These are phyloP conservation scores for Hamigera avellanea DNA, from an alignment of 495 filamentous ascomycete genomes.

Conservation along the genomic window DNA sequence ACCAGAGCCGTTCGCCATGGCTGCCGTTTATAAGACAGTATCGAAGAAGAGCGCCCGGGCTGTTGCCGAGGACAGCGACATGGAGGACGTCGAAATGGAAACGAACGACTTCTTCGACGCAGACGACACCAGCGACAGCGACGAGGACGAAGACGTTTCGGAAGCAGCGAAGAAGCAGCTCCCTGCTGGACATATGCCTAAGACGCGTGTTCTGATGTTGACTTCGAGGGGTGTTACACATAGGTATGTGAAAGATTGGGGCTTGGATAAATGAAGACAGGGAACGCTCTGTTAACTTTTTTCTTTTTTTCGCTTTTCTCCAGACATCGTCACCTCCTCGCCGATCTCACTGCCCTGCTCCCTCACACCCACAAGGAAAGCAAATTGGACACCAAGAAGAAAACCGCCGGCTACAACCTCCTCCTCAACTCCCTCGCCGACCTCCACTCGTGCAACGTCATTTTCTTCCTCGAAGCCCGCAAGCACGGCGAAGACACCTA, in stretches of 20 bases:
- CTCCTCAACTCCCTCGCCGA: slow-evolving; percentile 94
- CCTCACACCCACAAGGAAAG: slow-evolving; percentile 89
- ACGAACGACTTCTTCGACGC: slow-evolving; percentile 30
- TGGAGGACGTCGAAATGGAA: slow-evolving; percentile 25
- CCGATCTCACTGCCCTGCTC: slow-evolving; percentile 79
- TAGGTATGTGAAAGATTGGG: slow-evolving; percentile 44
- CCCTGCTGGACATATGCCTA: slow-evolving; percentile 33
- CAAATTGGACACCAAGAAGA: slow-evolving; percentile 93
- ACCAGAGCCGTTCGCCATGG: slow-evolving; percentile 45
- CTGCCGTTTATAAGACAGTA: slow-evolving; percentile 85
- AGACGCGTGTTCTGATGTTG: slow-evolving; percentile 74
- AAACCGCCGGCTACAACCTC: slow-evolving; percentile 54
- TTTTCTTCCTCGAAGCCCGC: slow-evolving; percentile 90
- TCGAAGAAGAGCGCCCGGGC: slow-evolving; percentile 48
- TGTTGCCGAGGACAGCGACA: slow-evolving; percentile 18
- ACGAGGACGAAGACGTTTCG: slow-evolving; percentile 27
- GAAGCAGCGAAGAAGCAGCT: slow-evolving; percentile 28
- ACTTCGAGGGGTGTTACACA: slow-evolving; percentile 83
- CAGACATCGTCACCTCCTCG: slow-evolving; percentile 85
- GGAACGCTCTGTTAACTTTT: slow-evolving; percentile 1
- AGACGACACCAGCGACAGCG: slow-evolving; percentile 37
- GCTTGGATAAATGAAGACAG: background rate
- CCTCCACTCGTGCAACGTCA: slow-evolving; percentile 97
- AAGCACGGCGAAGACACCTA: slow-evolving; percentile 87
- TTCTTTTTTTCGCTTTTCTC: slow-evolving; percentile 2